A percentile compares a stretch with the other conserved stretches of the same genome.
Evolutionary conservation across 1,139 yeast species (phyloP).

Genomic region (Suhomyces bolitotheri): DNA sequence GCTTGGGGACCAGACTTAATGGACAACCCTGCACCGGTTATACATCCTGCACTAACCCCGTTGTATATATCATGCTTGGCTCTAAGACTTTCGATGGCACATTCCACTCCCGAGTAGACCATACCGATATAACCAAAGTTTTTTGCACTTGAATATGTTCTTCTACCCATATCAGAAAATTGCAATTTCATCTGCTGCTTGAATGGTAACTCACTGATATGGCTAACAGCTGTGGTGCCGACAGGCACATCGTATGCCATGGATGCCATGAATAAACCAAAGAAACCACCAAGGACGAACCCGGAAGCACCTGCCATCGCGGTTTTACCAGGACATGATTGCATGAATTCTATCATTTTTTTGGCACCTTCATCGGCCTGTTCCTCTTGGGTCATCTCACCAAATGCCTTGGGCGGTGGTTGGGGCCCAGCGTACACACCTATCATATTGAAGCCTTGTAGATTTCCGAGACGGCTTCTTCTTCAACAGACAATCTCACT

Average conservation of each 20-base stretch:
- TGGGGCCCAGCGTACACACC: slow-evolving; percentile 29
- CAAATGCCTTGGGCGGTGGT: slow-evolving; percentile 42
- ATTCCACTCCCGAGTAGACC: slow-evolving; percentile 93
- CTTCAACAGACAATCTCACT: background rate
- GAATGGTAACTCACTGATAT: slow-evolving; percentile 80
- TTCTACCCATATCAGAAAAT: slow-evolving; percentile 85
- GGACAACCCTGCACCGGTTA: slow-evolving; percentile 91
- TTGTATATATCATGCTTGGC: slow-evolving; percentile 93
- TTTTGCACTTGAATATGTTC: slow-evolving; percentile 86
- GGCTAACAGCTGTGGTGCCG: slow-evolving; percentile 54
- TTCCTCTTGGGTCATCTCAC: slow-evolving; percentile 85
- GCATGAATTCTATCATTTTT: slow-evolving; percentile 79
- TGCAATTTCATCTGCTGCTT: slow-evolving; percentile 91
- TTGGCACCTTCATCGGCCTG: slow-evolving; percentile 92
- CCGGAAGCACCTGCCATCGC: slow-evolving; percentile 93
- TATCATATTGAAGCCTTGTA: too few relatives aligned
- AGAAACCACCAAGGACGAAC: slow-evolving; percentile 92
- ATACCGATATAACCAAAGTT: slow-evolving; percentile 94
- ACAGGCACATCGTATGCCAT: slow-evolving; percentile 83
- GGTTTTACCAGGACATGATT: slow-evolving; percentile 94
- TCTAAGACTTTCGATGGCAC: slow-evolving; percentile 79
- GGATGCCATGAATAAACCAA: slow-evolving; percentile 96
- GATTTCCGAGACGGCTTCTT: background rate
- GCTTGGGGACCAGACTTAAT: slow-evolving; percentile 93
- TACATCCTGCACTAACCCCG: slow-evolving; percentile 91